Evolutionary conservation across 164 flowering plant species (phyloP), one percentile per base, ranked within the genome.

Genomic region (Taxillus chinensis): DNA sequence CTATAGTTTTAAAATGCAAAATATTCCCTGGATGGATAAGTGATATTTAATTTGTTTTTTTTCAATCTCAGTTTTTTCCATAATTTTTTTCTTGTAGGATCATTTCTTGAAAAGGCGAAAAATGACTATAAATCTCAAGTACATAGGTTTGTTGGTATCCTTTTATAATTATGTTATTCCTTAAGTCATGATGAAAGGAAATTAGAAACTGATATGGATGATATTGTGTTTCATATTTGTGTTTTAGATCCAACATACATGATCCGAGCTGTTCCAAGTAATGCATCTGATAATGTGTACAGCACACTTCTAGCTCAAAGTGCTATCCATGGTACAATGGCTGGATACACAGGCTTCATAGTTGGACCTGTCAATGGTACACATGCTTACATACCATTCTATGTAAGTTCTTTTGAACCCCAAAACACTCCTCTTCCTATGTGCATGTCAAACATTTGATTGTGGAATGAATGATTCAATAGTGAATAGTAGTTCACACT

Each of bases 281-380:
- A 75, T 74, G 86, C 86, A 56, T 82, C 86, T 6, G 86, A 82
- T 53, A 82, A 82, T 54, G 82, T 82, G 4, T 82, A 76, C 62
- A 78, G 83, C 77, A 82, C 83, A 5, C 80, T 82, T 14, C 83
- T 82, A 46, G 86, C 86, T 55, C 86, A 82, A 17, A 82, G 86
- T 70, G 81, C 80, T 11, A 55, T 82, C 61, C 86, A 82, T 70
- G 86, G 86, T 45, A 81, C 82, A 41, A 80, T 82, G 84, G 86
- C 86, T 10, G 84, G 86, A 39, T 80, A 78, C 64, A 82, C 86
- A 13, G 86, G 86, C 39, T 82, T 78, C 73, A 82, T 76, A 3
- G 77, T 73, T 54, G 86, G 86, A 5, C 84, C 77, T 51, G 86
- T 80, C 9, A 82, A 82, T 67, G 78, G 82, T 0, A 80, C 82